Evolutionary conservation across 306 rosid genomes (phyloP), one percentile per base, ranked within the genome.

Genomic region (Cicer judaicum): DNA sequence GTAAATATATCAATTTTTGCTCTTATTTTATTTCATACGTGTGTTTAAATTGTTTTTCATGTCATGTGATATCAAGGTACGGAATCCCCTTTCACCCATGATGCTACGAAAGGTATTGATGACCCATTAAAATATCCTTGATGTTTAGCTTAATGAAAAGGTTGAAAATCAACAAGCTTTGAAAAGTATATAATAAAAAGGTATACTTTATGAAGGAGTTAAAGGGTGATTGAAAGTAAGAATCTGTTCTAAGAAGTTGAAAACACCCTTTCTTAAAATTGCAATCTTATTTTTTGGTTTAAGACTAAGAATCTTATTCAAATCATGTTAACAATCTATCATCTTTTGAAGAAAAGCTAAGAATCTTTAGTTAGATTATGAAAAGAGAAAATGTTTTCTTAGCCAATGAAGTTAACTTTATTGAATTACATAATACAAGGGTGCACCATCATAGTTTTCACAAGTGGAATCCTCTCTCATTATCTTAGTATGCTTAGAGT

Each of bases 181-280:
- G 69, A 65, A 76, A 80, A 73, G 74, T 73, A 10, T 36, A 57
- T 29, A 29, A 29, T 29, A 52, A 40, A 76, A 82, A 80, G 84
- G 89, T 72, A 80, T 87, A 73, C 83, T 85, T 85, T 82, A 65
- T 11, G 80, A 54, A 76, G 10, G 83, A 84, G 83, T 64, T 24
- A 88, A 88, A 90, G 89, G 85, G 62, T 10, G 73, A 68, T 76
- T 76, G 73, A 84, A 86, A 84, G 92, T 69, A 90, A 90, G 97
- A 91, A 92, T 91, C 71, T 81, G 82, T 94, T 85, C 93, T 59
- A 79, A 84, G n/a, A 84, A 72, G 48, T 46, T 29, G 11, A 76
- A 76, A 80, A 71, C 82, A 86, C 34, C 64, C 52, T 50, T 75
- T 75, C 64, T 48, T 39, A 56, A 47, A 50, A 43, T 21, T 62